These are phyloP conservation scores for Penicillium mononematosum DNA, from an alignment of 495 filamentous ascomycete genomes.

Conservation along the genomic window DNA sequence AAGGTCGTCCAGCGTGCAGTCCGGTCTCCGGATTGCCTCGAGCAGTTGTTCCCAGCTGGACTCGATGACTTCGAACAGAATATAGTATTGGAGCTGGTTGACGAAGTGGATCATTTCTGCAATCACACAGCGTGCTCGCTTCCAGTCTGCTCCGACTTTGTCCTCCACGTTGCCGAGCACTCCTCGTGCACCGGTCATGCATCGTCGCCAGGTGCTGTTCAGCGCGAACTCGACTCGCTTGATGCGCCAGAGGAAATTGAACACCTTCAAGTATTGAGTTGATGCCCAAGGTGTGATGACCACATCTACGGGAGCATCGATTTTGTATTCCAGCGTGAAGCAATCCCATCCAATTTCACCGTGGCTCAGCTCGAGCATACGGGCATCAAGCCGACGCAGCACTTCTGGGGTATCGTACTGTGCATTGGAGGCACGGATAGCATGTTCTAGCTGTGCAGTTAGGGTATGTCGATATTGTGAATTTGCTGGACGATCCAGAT, in stretches of 20 bases:
- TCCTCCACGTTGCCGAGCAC: conserved; percentile 82
- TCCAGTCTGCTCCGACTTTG: conserved; percentile 81
- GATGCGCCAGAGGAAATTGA: conserved; percentile 99
- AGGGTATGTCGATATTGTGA: conserved; percentile 93
- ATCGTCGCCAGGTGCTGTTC: conserved; percentile 86
- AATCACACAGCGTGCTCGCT: conserved; percentile 76
- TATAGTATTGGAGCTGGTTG: conserved; percentile 96
- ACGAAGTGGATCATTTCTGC: conserved; percentile 99
- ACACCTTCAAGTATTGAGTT: conserved; percentile 95
- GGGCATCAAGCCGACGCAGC: conserved; percentile 85
- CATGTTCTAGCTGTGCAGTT: conserved; percentile 95
- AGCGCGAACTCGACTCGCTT: conserved; percentile 97
- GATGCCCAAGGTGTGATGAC: conserved; percentile 94
- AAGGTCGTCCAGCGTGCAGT: conserved; percentile 89
- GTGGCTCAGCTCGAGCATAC: conserved; percentile 92
- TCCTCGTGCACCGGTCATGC: conserved; percentile 91
- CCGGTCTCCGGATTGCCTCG: conserved; percentile 71
- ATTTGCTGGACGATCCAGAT: conserved; percentile 92
- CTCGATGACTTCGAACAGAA: conserved; percentile 98
- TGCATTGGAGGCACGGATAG: conserved; percentile 94
- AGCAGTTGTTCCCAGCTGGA: conserved; percentile 87
- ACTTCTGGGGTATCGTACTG: conserved; percentile 95
- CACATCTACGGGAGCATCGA: conserved; percentile 95
- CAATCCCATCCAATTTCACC: conserved; percentile 99
- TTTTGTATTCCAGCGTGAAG: conserved; percentile 98